Evolutionary conservation across 305 asterid species (phyloP).

Genomic region (Fraxinus nigra): DNA sequence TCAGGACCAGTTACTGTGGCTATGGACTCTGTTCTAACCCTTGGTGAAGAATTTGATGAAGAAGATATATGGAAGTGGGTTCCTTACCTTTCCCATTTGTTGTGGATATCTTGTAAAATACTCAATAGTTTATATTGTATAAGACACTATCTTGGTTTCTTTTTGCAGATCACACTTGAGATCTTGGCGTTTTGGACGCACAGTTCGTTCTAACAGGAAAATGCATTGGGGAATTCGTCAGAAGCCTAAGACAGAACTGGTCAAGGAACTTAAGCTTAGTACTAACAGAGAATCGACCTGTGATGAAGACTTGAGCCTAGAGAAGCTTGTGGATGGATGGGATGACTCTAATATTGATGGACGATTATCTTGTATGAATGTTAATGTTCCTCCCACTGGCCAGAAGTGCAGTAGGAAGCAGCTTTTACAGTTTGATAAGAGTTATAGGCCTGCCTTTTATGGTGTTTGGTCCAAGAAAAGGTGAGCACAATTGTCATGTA

Average conservation of each 20-base stretch:
- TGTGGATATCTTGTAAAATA: not conserved
- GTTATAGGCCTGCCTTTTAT: constrained; percentile 90
- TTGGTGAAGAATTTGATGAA: constrained; percentile 31
- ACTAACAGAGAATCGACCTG: constrained; percentile 43
- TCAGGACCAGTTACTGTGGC: constrained; percentile 49
- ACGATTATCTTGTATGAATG: constrained; percentile 30
- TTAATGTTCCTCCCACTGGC: constrained; percentile 24
- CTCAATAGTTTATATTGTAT: constrained; percentile 3
- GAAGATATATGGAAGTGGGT: constrained; percentile 69
- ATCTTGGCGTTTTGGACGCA: constrained; percentile 56
- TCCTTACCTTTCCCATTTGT: constrained; percentile 17
- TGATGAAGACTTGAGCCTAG: constrained; percentile 50
- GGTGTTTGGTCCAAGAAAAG: constrained; percentile 81
- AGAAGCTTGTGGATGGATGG: constrained; percentile 58
- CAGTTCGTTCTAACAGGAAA: constrained; percentile 39
- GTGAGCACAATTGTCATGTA: constrained; percentile 27
- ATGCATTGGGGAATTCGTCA: constrained; percentile 78
- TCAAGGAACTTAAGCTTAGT: constrained; percentile 84
- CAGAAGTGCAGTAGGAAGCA: constrained; percentile 37
- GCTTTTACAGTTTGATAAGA: constrained; percentile 88
- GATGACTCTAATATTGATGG: constrained; percentile 37
- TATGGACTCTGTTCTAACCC: constrained; percentile 66
- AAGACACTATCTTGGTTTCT: constrained; percentile 20
- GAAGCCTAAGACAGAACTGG: constrained; percentile 68
- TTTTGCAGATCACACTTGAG: constrained; percentile 65